Evolutionary conservation across 2,329 filamentous ascomycete species (phyloP).

Genomic region (Pseudogymnoascus sp.): DNA sequence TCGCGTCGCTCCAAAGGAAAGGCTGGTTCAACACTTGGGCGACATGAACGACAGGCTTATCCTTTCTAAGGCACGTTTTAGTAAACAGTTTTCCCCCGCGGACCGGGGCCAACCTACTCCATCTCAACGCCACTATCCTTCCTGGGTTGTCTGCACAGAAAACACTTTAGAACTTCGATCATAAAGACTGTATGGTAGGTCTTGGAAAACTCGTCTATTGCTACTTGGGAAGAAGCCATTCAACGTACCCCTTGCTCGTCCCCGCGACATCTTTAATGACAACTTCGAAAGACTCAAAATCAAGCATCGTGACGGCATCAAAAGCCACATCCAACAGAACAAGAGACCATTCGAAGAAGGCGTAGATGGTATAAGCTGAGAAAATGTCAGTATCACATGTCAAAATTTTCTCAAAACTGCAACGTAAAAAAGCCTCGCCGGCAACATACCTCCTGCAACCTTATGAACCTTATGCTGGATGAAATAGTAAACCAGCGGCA

Average conservation of each 20-base stretch:
- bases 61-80: conserved; percentile 52
- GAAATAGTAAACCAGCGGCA: conserved; percentile 92
- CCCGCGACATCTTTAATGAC: conserved; percentile 84
- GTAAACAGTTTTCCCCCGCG: conserved; percentile 23
- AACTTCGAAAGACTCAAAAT: conserved; percentile 85
- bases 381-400: conserved; percentile 20
- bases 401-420: conserved; percentile 4
- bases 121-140: conserved; percentile 55
- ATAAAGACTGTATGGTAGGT: conserved; percentile 20
- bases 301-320: conserved; percentile 86
- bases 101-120: conserved; percentile 50
- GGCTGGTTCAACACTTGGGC: conserved; percentile 60
- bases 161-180: conserved; percentile 25
- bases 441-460: conserved; percentile 72
- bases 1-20: conserved; percentile 65
- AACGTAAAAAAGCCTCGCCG: conserved; percentile 12
- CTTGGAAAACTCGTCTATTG: conserved; percentile 43
- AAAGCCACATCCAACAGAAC: conserved; percentile 94
- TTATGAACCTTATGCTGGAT: conserved; percentile 98
- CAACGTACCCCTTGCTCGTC: conserved; percentile 95
- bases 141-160: conserved; percentile 33
- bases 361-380: conserved; percentile 89
- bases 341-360: conserved; percentile 95
- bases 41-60: conserved; percentile 60
- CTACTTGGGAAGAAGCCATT: conserved; percentile 92